Evolutionary conservation across 1,139 yeast species (phyloP).

Genomic region (Geotrichum aggregatum): DNA sequence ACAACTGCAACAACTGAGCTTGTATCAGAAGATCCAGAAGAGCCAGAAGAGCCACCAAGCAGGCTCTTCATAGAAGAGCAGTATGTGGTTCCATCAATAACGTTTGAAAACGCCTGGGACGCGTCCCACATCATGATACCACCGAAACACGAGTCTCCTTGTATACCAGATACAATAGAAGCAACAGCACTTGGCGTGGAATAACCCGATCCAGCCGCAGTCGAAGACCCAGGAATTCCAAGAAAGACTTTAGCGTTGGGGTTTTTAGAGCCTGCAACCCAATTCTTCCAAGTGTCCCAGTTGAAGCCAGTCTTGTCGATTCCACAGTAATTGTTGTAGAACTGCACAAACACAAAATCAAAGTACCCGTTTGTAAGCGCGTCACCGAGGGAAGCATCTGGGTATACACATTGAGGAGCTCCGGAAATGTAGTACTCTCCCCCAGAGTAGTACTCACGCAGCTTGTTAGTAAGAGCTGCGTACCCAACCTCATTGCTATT

Average conservation of each 20-base stretch:
- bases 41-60: constrained; percentile 29
- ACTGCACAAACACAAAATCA: constrained; percentile 86
- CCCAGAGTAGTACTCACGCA: constrained; percentile 53
- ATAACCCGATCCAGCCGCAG: constrained; percentile 70
- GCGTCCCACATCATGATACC: constrained; percentile 94
- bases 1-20: constrained; percentile 7
- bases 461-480: constrained; percentile 46
- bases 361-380: constrained; percentile 56
- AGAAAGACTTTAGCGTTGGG: constrained; percentile 54
- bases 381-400: constrained; percentile 77
- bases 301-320: constrained; percentile 39
- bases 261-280: constrained; percentile 60
- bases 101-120: constrained; percentile 64
- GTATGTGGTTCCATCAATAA: constrained; percentile 44
- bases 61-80: constrained; percentile 45
- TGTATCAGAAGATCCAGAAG: constrained; percentile 7
- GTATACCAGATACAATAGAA: constrained; percentile 24
- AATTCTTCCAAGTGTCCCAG: constrained; percentile 75
- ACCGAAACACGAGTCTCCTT: constrained; percentile 52
- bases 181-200: constrained; percentile 26
- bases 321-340: constrained; percentile 82
- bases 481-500: constrained; percentile 50
- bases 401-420: constrained; percentile 93
- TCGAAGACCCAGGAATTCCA: constrained; percentile 66
- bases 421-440: constrained; percentile 70